Conservation (phyloP, 2,329 filamentous ascomycete genomes). For the Fusarium scirpi region DNA sequence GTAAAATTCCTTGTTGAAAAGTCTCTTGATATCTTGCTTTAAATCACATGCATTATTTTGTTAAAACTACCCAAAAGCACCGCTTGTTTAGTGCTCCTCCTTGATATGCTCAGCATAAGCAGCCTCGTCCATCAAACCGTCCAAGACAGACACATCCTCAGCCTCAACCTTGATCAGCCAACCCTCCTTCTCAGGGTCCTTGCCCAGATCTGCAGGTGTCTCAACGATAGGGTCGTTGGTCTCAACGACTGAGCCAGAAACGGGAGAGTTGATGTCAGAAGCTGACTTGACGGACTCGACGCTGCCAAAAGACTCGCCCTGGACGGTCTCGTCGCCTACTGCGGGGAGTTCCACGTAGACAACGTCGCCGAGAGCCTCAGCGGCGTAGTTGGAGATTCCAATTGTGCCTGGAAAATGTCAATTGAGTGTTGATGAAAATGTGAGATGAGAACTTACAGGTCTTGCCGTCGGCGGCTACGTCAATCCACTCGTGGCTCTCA, state of each 20-base stretch:
- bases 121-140: slow-evolving; percentile 76
- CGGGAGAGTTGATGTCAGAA: slow-evolving; percentile 87
- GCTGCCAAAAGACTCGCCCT: slow-evolving; percentile 84
- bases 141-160: slow-evolving; percentile 64
- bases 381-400: slow-evolving; percentile 87
- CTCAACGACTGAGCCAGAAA: slow-evolving; percentile 76
- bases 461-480: slow-evolving; percentile 76
- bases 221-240: slow-evolving; percentile 65
- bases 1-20: slow-evolving; percentile 2
- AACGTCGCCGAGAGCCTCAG: slow-evolving; percentile 86
- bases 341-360: slow-evolving; percentile 90
- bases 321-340: slow-evolving; percentile 70
- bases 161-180: slow-evolving; percentile 88
- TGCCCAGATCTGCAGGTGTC: slow-evolving; percentile 65
- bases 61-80: background rate
- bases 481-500: slow-evolving; percentile 93
- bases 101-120: slow-evolving; percentile 64
- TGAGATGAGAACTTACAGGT: slow-evolving; percentile 37
- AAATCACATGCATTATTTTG: slow-evolving; percentile 27
- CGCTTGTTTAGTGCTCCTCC: slow-evolving; percentile 22
- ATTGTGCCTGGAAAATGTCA: slow-evolving; percentile 64
- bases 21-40: slow-evolving; percentile 35
- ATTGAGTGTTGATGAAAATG: background rate
- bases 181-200: slow-evolving; percentile 79
- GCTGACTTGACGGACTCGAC: slow-evolving; percentile 95